These are phyloP conservation scores for Aureobasidium namibiae DNA, from an alignment of 2,329 filamentous ascomycete species.

Conservation along the genomic window DNA sequence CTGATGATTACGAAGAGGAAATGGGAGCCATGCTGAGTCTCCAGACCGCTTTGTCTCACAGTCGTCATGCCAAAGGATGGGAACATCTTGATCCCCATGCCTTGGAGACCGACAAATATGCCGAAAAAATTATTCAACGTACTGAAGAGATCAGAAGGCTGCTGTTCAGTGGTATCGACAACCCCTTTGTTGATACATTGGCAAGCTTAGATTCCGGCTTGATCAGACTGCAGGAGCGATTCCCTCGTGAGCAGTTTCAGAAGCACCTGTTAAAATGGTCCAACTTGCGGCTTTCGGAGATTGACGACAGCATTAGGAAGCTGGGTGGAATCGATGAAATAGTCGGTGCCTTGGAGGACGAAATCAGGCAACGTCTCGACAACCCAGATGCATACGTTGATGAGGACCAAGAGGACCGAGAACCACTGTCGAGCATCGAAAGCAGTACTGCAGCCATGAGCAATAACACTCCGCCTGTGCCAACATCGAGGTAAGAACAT, in stretches of 20 bases:
- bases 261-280: slow-evolving; percentile 40
- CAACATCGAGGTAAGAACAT: neutral
- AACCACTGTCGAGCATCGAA: neutral
- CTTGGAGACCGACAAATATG: neutral
- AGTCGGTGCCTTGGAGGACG: slow-evolving; percentile 23
- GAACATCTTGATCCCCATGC: neutral
- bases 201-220: neutral
- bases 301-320: slow-evolving; percentile 33
- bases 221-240: slow-evolving; percentile 22
- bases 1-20: neutral
- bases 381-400: neutral
- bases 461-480: neutral
- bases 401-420: neutral
- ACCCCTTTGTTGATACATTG: neutral
- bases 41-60: neutral
- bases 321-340: slow-evolving; percentile 39
- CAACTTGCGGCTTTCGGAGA: slow-evolving; percentile 35
- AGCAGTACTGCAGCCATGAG: neutral
- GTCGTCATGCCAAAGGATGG: neutral
- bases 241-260: slow-evolving; percentile 43
- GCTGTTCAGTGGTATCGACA: neutral
- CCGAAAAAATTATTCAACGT: neutral
- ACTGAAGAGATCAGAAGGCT: neutral
- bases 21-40: neutral
- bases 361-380: slow-evolving; percentile 19